Conservation (phyloP, 495 filamentous ascomycete species). For the Lepidopterella palustris region DNA sequence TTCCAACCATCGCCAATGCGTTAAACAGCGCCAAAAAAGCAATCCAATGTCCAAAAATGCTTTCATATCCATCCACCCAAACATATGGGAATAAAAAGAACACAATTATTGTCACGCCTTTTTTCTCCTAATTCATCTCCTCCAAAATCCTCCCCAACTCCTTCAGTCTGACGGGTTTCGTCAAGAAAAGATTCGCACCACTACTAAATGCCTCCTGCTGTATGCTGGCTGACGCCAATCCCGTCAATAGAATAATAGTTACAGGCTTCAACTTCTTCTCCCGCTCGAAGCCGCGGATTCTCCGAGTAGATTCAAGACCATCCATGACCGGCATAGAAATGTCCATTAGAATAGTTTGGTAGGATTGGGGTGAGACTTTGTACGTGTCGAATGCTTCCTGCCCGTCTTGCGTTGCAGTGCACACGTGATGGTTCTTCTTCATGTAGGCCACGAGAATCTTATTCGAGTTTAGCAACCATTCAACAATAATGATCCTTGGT, state of each 20-base stretch:
- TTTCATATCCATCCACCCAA: too few relatives aligned
- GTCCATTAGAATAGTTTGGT: background rate
- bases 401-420: background rate
- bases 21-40: background rate
- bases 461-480: background rate
- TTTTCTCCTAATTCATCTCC: background rate
- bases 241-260: background rate
- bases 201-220: background rate
- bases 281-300: background rate
- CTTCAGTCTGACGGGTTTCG: background rate
- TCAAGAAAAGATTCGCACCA: background rate
- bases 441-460: background rate
- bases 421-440: background rate
- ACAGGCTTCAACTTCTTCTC: background rate
- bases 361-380: background rate
- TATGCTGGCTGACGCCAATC: background rate
- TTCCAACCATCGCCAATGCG: slow-evolving; percentile 8
- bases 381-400: background rate
- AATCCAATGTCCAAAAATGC: too few relatives aligned
- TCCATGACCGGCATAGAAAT: slow-evolving; percentile 4
- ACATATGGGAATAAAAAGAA: too few relatives aligned
- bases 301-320: background rate
- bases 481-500: background rate
- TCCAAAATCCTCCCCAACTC: background rate
- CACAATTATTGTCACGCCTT: background rate